Percentiles rank a stretch among this genome's conserved stretches.
These are phyloP conservation scores for Hortiboletus flavorubellus DNA, from an alignment of 768 basidiomycete species.

Conservation along the genomic window DNA sequence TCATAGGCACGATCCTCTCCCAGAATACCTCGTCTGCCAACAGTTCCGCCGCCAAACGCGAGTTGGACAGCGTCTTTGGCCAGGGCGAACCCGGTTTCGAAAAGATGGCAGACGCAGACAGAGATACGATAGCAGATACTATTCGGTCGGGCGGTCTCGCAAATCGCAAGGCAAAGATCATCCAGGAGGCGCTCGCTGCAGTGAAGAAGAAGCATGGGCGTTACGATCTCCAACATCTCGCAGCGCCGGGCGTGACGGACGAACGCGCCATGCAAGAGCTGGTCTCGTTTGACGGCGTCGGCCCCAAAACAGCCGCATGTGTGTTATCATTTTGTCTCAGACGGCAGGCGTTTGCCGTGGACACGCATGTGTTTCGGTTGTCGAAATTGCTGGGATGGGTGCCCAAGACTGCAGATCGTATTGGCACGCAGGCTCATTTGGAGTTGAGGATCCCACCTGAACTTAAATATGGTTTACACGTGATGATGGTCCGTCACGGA, in stretches of 20 bases:
- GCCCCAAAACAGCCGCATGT: slow-evolving; percentile 63
- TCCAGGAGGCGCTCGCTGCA: slow-evolving; percentile 44
- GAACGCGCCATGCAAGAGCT: slow-evolving; percentile 56
- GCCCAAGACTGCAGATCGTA: slow-evolving; percentile 42
- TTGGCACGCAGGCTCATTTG: slow-evolving; percentile 55
- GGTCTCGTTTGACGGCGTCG: slow-evolving; percentile 54
- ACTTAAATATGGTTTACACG: slow-evolving; percentile 56
- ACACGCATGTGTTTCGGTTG: slow-evolving; percentile 59
- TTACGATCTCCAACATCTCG: slow-evolving; percentile 59
- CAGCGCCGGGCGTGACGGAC: slow-evolving; percentile 32
- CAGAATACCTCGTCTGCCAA: slow-evolving; percentile 56
- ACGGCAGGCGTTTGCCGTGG: slow-evolving; percentile 60
- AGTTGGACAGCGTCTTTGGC: slow-evolving; percentile 48
- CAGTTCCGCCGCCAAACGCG: slow-evolving; percentile 47
- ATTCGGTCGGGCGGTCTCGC: slow-evolving; percentile 56
- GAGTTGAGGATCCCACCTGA: slow-evolving; percentile 48
- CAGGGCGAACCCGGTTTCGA: slow-evolving; percentile 42
- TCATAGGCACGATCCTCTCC: slow-evolving; percentile 58
- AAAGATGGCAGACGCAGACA: slow-evolving; percentile 44
- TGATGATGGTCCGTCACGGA: slow-evolving; percentile 58
- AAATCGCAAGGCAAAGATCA: slow-evolving; percentile 55
- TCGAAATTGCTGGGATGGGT: slow-evolving; percentile 45
- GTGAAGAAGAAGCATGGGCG: slow-evolving; percentile 46
- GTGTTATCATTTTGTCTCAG: slow-evolving; percentile 59
- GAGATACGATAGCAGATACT: slow-evolving; percentile 42